Evolutionary conservation across 2,329 filamentous ascomycete genomes (phyloP).

Genomic region (Trichoderma polysporum): DNA sequence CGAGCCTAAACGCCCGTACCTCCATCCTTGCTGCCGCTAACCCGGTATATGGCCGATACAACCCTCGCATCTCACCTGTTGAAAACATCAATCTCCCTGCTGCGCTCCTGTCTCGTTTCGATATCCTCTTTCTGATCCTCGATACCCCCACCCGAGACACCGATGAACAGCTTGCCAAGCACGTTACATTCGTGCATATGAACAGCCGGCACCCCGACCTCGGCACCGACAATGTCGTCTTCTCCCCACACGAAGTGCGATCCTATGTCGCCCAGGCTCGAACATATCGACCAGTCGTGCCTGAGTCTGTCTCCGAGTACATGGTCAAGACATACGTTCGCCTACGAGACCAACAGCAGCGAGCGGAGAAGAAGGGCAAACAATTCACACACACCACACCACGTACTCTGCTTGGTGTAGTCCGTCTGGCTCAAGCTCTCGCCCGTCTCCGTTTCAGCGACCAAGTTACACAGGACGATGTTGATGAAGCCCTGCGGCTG

Average conservation of each 20-base stretch:
- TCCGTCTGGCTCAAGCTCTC: conserved; percentile 90
- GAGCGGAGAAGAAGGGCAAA: conserved; percentile 85
- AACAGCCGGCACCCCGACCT: conserved; percentile 87
- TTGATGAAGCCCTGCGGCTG: conserved; percentile 89
- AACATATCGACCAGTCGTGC: conserved; percentile 82
- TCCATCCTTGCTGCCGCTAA: conserved; percentile 96
- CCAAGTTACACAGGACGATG: conserved; percentile 83
- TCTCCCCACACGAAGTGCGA: conserved; percentile 88
- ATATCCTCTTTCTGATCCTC: conserved; percentile 93
- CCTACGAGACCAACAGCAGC: conserved; percentile 87
- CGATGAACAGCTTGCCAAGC: conserved; percentile 90
- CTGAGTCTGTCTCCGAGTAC: conserved; percentile 86
- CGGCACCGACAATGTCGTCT: conserved; percentile 63
- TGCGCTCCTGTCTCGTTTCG: conserved; percentile 93
- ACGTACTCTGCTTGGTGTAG: conserved; percentile 86
- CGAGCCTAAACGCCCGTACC: conserved; percentile 89
- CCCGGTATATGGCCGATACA: conserved; percentile 96
- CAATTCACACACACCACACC: conserved; percentile 93
- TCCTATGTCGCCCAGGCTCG: conserved; percentile 94
- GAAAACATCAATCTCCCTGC: conserved; percentile 99
- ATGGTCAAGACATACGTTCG: conserved; percentile 96
- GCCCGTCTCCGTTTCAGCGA: conserved; percentile 87
- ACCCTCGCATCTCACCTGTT: conserved; percentile 92
- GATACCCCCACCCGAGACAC: conserved; percentile 88
- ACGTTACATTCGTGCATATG: conserved; percentile 97